A percentile compares a stretch with the other conserved stretches of the same genome.
phyloP scores from a whole-genome alignment of 257 asterid genomes.

The Verbena officinalis region DNA sequence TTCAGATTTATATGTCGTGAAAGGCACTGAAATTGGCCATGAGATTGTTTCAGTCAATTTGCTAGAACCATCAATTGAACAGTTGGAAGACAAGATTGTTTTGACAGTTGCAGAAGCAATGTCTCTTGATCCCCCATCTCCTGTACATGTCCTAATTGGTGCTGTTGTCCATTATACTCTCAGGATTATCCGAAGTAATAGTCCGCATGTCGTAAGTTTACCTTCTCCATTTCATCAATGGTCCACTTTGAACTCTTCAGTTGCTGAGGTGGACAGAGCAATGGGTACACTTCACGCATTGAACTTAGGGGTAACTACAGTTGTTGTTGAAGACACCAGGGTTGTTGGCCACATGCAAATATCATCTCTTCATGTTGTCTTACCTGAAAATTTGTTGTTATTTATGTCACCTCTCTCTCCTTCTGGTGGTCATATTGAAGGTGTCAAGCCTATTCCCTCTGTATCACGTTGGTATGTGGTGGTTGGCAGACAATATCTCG shows the following conservation, averaged over 20 bases:
- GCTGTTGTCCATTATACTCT: conserved; percentile 71
- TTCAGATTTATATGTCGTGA: conserved; percentile 81
- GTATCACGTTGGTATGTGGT: conserved; percentile 80
- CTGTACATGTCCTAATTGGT: conserved; percentile 78
- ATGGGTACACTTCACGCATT: conserved; percentile 64
- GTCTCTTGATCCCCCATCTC: conserved; percentile 91
- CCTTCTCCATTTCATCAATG: conserved; percentile 84
- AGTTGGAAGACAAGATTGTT: conserved; percentile 66
- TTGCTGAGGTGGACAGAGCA: conserved; percentile 67
- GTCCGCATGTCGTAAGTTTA: conserved; percentile 62
- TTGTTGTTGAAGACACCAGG: conserved; percentile 83
- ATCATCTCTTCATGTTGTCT: conserved; percentile 80
- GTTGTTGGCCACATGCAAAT: conserved; percentile 81
- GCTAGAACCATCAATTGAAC: conserved; percentile 63
- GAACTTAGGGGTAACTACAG: conserved; percentile 65
- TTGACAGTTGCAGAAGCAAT: conserved; percentile 97
- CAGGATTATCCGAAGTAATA: conserved; percentile 71
- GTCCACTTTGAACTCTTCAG: conserved; percentile 75
- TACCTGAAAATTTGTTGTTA: conserved; percentile 72
- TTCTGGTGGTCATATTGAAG: conserved; percentile 57
- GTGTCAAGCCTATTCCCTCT: conserved; percentile 51
- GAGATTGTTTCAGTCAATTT: conserved; percentile 80
- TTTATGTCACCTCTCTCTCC: conserved; percentile 59
- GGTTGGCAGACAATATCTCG: conserved; percentile 67
- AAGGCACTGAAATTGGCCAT: conserved; percentile 87